These are phyloP conservation scores for Bombardia bombarda DNA, from an alignment of 495 filamentous ascomycete genomes.

Conservation along the genomic window DNA sequence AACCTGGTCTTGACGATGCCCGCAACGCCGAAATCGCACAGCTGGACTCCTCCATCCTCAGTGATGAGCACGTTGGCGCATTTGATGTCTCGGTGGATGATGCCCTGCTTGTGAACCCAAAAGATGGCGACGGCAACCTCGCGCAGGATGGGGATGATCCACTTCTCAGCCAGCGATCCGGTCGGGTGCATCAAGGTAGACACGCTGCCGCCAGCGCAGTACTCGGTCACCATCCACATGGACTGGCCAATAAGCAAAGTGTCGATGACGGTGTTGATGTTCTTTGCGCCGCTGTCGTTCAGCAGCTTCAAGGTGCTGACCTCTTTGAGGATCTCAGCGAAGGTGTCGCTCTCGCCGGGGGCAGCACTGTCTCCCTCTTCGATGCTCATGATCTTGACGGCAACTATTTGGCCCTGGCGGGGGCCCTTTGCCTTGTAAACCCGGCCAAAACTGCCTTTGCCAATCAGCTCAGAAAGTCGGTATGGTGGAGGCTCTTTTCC, in stretches of 20 bases:
- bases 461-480: slow-evolving; percentile 10
- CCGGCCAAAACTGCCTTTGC: slow-evolving; percentile 12
- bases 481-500: slow-evolving; percentile 8
- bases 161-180: slow-evolving; percentile 9
- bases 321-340: slow-evolving; percentile 11
- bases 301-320: slow-evolving; percentile 11
- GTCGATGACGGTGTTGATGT: slow-evolving; percentile 12
- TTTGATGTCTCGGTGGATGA: slow-evolving; percentile 14
- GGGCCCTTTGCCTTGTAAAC: slow-evolving; percentile 10
- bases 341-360: slow-evolving; percentile 8
- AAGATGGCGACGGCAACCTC: slow-evolving; percentile 12
- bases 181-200: slow-evolving; percentile 9
- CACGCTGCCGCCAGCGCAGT: slow-evolving; percentile 12
- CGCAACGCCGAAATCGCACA: slow-evolving; percentile 13
- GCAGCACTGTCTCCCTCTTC: slow-evolving; percentile 11
- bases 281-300: slow-evolving; percentile 6
- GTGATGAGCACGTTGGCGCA: slow-evolving; percentile 12
- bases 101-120: slow-evolving; percentile 11
- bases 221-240: slow-evolving; percentile 13
- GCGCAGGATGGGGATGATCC: slow-evolving; percentile 12
- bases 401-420: slow-evolving; percentile 5
- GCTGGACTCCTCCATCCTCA: slow-evolving; percentile 9
- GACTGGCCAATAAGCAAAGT: slow-evolving; percentile 9
- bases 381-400: slow-evolving; percentile 15
- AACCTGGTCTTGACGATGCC: slow-evolving; percentile 12